Evolutionary conservation across 192 early-diverging fungal species (phyloP).

Genomic region (Podila clonocystis): DNA sequence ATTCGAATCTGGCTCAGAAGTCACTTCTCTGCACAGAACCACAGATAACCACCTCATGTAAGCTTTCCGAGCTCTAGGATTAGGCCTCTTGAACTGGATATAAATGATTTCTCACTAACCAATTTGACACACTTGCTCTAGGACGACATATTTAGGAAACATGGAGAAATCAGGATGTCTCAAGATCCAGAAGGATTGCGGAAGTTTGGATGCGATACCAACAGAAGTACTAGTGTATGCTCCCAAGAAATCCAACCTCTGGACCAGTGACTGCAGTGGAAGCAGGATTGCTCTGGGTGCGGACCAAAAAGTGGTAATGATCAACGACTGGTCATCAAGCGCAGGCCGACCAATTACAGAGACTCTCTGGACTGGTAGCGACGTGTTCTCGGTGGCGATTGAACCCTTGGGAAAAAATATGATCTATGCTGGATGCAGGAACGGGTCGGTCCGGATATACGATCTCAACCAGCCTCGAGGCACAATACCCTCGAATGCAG

Average conservation of each 20-base stretch:
- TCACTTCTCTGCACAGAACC: conserved; percentile 34
- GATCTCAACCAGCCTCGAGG: conserved; percentile 22
- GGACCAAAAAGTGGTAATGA: conserved; percentile 14
- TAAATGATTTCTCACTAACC: neutral
- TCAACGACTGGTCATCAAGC: conserved; percentile 21
- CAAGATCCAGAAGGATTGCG: neutral
- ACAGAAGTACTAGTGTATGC: neutral
- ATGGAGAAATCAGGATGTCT: conserved; percentile 24
- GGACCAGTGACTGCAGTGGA: conserved; percentile 18
- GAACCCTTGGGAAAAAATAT: conserved; percentile 12
- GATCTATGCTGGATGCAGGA: conserved; percentile 46
- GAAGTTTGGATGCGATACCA: neutral
- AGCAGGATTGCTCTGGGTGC: conserved; percentile 18
- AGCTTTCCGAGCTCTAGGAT: neutral
- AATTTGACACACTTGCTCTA: neutral
- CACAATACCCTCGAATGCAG: neutral
- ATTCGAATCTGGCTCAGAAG: conserved; percentile 5
- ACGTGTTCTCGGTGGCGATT: conserved; percentile 35
- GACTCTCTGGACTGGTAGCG: conserved; percentile 35
- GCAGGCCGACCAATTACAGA: neutral
- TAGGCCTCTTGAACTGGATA: no score
- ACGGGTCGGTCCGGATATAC: conserved; percentile 26
- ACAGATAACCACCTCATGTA: conserved; percentile 26
- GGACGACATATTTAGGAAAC: conserved; percentile 32
- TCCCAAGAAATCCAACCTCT: conserved; percentile 28